Conservation (phyloP, 176 grass and related monocot species). For the Microstegium vimineum region DNA sequence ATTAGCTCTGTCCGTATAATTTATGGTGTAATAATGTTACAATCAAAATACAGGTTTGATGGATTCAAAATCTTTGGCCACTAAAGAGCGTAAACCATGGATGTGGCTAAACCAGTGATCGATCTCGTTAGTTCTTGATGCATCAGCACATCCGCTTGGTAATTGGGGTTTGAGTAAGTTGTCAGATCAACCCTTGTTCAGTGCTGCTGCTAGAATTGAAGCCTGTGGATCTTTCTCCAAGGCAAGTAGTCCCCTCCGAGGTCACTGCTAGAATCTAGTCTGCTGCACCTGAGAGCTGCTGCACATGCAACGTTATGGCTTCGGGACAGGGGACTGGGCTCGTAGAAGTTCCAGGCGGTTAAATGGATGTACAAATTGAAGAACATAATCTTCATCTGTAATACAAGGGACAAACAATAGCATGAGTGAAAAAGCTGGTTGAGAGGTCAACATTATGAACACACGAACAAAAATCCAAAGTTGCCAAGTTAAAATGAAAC, state of each 20-base stretch:
- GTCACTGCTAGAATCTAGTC: constrained; percentile 38
- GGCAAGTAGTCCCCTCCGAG: not conserved
- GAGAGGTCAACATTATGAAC: not conserved
- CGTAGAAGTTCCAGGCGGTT: constrained; percentile 88
- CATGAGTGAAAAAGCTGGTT: not conserved
- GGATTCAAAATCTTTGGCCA: constrained; percentile 39
- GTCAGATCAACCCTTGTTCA: constrained; percentile 9
- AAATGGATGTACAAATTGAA: constrained; percentile 88
- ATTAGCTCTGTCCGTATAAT: constrained; percentile 7
- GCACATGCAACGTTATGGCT: constrained; percentile 62
- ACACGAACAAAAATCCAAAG: not conserved
- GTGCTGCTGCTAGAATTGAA: not conserved
- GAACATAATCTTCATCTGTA: constrained; percentile 88
- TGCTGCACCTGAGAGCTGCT: constrained; percentile 41
- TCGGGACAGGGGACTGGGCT: constrained; percentile 68
- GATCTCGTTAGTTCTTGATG: not conserved
- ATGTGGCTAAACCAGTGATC: not conserved
- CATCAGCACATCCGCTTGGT: not conserved
- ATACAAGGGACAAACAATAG: constrained; percentile 13
- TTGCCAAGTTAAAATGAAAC: not conserved
- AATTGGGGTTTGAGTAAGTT: not conserved
- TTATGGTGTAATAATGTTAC: constrained; percentile 30
- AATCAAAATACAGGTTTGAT: not conserved
- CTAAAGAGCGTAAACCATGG: constrained; percentile 16
- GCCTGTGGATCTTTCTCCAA: not conserved